Evolutionary conservation across 768 basidiomycete genomes (phyloP).

Genomic region (Roridomyces roridus): DNA sequence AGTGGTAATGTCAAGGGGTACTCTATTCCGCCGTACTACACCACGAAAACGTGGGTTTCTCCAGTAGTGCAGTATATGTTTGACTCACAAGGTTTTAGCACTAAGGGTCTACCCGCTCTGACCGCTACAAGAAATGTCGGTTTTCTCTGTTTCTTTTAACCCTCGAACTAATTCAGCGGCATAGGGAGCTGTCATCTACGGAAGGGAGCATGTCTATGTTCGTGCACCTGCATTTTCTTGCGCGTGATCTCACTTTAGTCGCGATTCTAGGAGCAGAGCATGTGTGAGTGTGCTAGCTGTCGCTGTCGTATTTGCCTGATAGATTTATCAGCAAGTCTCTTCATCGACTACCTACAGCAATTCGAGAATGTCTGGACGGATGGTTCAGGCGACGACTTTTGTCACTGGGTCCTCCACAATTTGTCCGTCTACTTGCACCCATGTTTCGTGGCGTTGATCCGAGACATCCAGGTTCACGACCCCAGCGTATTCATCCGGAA

Average conservation of each 20-base stretch:
- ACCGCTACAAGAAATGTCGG: not conserved
- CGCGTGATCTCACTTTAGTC: not conserved
- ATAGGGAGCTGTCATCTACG: not conserved
- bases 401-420: not conserved
- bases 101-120: not conserved
- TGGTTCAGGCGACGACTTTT: not conserved
- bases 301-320: too few species aligned
- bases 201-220: conserved; percentile 9
- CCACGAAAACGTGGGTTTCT: not conserved
- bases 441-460: too few species aligned
- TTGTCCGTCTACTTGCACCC: not conserved
- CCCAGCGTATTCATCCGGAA: not conserved
- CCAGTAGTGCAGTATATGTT: too few species aligned
- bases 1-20: not conserved
- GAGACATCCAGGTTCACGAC: not conserved
- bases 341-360: conserved; percentile 5
- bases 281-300: too few species aligned
- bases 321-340: not conserved
- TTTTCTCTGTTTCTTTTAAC: not conserved
- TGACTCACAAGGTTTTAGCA: not conserved
- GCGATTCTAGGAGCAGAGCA: not conserved
- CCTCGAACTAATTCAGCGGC: not conserved
- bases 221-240: too few species aligned
- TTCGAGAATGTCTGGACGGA: not conserved
- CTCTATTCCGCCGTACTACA: conserved; percentile 3